Percentiles rank a stretch among this genome's conserved stretches.
Evolutionary conservation across 306 rosid species (phyloP).

Genomic region (Carpinus viminea): DNA sequence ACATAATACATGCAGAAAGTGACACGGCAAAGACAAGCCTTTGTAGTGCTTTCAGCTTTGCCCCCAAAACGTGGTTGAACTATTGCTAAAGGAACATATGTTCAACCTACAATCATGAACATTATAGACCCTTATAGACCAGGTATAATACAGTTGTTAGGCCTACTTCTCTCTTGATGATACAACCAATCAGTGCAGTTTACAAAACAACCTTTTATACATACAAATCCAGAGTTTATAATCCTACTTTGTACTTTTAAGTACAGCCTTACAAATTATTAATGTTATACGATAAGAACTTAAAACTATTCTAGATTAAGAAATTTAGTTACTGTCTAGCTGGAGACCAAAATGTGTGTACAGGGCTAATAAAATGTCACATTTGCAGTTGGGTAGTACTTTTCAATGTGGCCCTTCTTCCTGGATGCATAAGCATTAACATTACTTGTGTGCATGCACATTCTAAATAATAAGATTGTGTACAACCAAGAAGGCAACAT

Average conservation of each 20-base stretch:
- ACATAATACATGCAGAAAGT: not conserved
- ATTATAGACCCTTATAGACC: no score
- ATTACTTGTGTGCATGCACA: not conserved
- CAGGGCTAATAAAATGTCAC: not conserved
- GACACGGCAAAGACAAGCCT: not conserved
- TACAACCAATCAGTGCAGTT: not conserved
- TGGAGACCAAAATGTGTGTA: not conserved
- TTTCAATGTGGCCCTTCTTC: not conserved
- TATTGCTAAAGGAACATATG: no score
- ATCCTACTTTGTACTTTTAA: not conserved
- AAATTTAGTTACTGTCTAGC: not conserved
- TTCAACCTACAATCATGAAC: no score
- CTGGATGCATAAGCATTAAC: not conserved
- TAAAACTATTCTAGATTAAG: not conserved
- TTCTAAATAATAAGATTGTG: not conserved
- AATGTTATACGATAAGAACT: no score
- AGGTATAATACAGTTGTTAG: not conserved
- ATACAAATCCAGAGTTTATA: not conserved
- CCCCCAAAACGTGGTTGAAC: no score
- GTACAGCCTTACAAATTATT: no score
- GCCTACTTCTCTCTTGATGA: constrained; percentile 1
- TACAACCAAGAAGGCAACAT: not conserved
- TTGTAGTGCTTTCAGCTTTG: not conserved
- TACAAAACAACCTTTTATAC: not conserved
- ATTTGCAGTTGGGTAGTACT: not conserved